Evolutionary conservation across 495 filamentous ascomycete species (phyloP).

Genomic region (Neurospora discreta): DNA sequence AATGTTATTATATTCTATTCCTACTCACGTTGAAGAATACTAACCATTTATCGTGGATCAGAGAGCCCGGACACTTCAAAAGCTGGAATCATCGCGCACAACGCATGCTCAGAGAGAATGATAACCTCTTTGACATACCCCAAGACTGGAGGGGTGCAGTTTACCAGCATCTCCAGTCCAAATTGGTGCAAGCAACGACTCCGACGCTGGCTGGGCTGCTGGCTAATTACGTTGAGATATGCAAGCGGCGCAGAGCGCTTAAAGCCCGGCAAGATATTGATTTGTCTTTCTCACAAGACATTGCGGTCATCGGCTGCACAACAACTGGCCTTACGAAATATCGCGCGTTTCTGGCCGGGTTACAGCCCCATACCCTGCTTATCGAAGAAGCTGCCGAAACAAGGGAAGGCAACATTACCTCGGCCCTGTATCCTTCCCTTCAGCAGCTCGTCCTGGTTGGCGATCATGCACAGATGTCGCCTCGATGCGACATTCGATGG

Average conservation of each 20-base stretch:
- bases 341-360: conserved; percentile 55
- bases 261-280: conserved; percentile 21
- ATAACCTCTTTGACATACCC: conserved; percentile 24
- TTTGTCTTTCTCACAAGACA: conserved; percentile 13
- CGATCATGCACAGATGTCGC: conserved; percentile 45
- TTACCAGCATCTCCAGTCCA: conserved; percentile 29
- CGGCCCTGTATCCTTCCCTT: conserved; percentile 40
- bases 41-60: not conserved
- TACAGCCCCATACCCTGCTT: conserved; percentile 51
- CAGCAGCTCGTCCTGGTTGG: conserved; percentile 47
- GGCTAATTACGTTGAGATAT: conserved; percentile 13
- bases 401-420: conserved; percentile 43
- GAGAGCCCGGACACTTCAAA: conserved; percentile 5
- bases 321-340: conserved; percentile 81
- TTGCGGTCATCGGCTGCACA: conserved; percentile 41
- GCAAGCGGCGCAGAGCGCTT: conserved; percentile 22
- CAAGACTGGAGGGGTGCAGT: conserved; percentile 24
- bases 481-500: conserved; percentile 41
- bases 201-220: conserved; percentile 20
- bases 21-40: not conserved
- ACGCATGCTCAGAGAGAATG: not conserved
- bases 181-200: conserved; percentile 15
- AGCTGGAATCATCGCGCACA: conserved; percentile 7
- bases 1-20: not conserved
- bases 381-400: conserved; percentile 51